phyloP scores from a whole-genome alignment of 257 asterid genomes.

The Vinca minor region DNA sequence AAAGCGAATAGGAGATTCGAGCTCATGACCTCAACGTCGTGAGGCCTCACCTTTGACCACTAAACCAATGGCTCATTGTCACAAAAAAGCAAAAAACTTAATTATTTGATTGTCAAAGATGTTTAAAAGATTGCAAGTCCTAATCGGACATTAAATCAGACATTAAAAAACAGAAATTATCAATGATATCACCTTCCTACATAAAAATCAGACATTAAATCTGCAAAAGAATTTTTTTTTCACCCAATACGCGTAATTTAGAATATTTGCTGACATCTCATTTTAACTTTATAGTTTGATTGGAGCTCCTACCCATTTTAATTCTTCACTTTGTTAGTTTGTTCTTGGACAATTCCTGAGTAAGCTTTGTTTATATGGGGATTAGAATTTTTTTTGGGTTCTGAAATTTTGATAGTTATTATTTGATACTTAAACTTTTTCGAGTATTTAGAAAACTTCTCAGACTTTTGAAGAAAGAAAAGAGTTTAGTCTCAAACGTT shows the following conservation, averaged over 20 bases:
- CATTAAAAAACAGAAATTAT: neutral
- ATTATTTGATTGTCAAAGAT: neutral
- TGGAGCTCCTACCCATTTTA: neutral
- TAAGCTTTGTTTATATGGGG: neutral
- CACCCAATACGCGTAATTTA: neutral
- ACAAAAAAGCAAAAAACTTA: too few species aligned
- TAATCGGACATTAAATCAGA: too few species aligned
- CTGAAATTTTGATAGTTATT: neutral
- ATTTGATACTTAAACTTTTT: neutral
- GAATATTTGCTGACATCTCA: neutral
- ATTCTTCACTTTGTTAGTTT: neutral
- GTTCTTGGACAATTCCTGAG: neutral
- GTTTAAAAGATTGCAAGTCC: neutral
- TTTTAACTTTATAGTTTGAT: neutral
- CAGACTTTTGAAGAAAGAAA: neutral
- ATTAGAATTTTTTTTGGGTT: neutral
- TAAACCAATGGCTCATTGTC: too few species aligned
- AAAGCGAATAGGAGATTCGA: too few species aligned
- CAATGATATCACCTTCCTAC: constrained; percentile 10
- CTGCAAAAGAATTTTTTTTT: constrained; percentile 3
- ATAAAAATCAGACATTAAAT: constrained; percentile 11
- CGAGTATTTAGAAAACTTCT: too few species aligned
- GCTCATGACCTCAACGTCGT: too few species aligned
- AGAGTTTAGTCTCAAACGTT: too few species aligned
- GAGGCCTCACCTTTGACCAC: too few species aligned